Conservation (phyloP, 352 stramenopile species). For the Globisporangium lucens region DNA sequence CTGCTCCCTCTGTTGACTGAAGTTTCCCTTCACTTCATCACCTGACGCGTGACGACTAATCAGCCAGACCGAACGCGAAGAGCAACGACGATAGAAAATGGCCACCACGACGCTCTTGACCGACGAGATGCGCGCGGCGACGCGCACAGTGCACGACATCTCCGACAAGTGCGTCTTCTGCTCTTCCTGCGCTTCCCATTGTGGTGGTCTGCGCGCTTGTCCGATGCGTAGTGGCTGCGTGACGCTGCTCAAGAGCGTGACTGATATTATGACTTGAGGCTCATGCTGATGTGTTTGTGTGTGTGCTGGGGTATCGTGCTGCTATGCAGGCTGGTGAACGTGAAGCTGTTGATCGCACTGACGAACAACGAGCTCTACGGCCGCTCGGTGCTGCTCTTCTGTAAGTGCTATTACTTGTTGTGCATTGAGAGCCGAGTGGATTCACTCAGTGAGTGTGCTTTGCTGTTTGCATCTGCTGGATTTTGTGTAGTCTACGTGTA, state of each 20-base stretch:
- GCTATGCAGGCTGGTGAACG: constrained; percentile 48
- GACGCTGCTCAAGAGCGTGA: not conserved
- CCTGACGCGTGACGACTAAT: not conserved
- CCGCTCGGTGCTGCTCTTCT: constrained; percentile 64
- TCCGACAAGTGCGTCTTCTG: constrained; percentile 45
- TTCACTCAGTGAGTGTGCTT: not conserved
- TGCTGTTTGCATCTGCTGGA: not conserved
- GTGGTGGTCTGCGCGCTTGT: not conserved
- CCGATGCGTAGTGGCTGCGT: not conserved
- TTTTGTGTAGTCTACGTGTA: constrained; percentile 59
- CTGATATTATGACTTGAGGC: not conserved
- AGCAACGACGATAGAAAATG: constrained; percentile 1
- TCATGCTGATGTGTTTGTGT: not conserved
- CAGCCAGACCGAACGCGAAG: not conserved
- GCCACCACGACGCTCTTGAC: constrained; percentile 18
- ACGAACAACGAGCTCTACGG: constrained; percentile 68
- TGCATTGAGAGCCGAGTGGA: not conserved
- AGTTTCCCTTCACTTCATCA: constrained; percentile 2
- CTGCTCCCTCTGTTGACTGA: not conserved
- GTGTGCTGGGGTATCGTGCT: not conserved
- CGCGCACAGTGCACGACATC: constrained; percentile 44
- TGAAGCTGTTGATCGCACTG: constrained; percentile 64
- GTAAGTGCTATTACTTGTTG: constrained; percentile 28
- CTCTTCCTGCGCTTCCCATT: not conserved
- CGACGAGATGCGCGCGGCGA: constrained; percentile 48